Conservation (phyloP, 768 basidiomycete genomes). For the Leccinum rimulosum region DNA sequence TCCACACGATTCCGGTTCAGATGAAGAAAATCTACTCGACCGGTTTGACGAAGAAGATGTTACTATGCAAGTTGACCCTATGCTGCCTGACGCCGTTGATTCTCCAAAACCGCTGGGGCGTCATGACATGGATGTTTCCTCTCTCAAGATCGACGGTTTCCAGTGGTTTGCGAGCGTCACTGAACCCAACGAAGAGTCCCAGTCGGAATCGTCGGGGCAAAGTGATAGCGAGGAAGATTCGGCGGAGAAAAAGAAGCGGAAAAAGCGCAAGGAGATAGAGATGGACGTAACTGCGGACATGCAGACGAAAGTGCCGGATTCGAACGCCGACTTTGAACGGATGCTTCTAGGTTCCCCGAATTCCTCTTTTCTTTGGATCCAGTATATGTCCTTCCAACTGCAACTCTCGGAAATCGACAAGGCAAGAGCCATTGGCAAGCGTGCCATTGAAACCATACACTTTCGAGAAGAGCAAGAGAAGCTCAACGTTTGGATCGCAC, state of each 20-base stretch:
- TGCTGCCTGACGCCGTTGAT: not conserved
- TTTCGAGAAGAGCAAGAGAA: conserved; percentile 97
- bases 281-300: conserved; percentile 84
- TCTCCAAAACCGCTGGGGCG: not conserved
- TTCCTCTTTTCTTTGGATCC: conserved; percentile 97
- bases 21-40: conserved; percentile 20
- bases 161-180: conserved; percentile 58
- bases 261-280: conserved; percentile 69
- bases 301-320: conserved; percentile 82
- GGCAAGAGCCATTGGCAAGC: conserved; percentile 81
- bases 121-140: conserved; percentile 19
- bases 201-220: conserved; percentile 46
- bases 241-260: conserved; percentile 57
- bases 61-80: conserved; percentile 20
- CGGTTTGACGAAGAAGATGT: conserved; percentile 15
- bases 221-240: conserved; percentile 20
- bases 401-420: conserved; percentile 97
- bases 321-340: conserved; percentile 93
- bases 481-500: conserved; percentile 95
- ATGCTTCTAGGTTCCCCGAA: conserved; percentile 90
- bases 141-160: conserved; percentile 64
- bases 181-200: conserved; percentile 39
- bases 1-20: conserved; percentile 5
- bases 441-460: conserved; percentile 83
- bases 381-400: conserved; percentile 98